Percentiles rank a stretch among this genome's conserved stretches.
Evolutionary conservation across 495 filamentous ascomycete genomes (phyloP).

Genomic region (Annulohypoxylon moriforme): DNA sequence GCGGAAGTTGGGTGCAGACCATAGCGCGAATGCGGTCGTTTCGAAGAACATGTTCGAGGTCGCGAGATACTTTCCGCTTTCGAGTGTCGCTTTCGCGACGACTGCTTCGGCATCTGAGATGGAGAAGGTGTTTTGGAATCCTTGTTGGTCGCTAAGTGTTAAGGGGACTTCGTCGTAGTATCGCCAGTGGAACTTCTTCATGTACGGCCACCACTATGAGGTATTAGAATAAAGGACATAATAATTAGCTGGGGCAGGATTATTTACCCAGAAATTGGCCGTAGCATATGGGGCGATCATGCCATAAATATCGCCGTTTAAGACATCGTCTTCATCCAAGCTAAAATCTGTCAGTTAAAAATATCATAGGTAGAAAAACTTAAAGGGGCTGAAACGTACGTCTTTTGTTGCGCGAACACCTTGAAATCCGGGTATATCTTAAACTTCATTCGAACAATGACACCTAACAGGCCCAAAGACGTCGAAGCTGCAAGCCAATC

Average conservation of each 20-base stretch:
- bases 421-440: constrained; percentile 61
- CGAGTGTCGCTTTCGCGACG: constrained; percentile 55
- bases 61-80: constrained; percentile 59
- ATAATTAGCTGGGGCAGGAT: neutral
- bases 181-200: constrained; percentile 61
- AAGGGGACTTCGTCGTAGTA: constrained; percentile 60
- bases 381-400: constrained; percentile 47
- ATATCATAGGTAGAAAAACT: no score
- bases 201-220: constrained; percentile 62
- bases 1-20: constrained; percentile 61
- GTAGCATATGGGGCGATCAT: constrained; percentile 62
- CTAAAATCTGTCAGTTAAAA: constrained; percentile 39
- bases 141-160: constrained; percentile 54
- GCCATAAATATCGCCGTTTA: constrained; percentile 61
- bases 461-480: constrained; percentile 57
- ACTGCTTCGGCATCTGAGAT: constrained; percentile 56
- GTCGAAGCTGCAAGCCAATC: constrained; percentile 63
- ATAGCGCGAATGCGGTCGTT: constrained; percentile 58
- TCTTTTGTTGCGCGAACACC: constrained; percentile 60
- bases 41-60: constrained; percentile 63
- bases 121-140: constrained; percentile 65
- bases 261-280: constrained; percentile 59
- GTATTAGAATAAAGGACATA: neutral
- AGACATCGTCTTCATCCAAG: constrained; percentile 57
- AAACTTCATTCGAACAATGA: constrained; percentile 60